Evolutionary conservation across 768 basidiomycete species (phyloP), one percentile per base, ranked within the genome.

Genomic region (Russula abietina): DNA sequence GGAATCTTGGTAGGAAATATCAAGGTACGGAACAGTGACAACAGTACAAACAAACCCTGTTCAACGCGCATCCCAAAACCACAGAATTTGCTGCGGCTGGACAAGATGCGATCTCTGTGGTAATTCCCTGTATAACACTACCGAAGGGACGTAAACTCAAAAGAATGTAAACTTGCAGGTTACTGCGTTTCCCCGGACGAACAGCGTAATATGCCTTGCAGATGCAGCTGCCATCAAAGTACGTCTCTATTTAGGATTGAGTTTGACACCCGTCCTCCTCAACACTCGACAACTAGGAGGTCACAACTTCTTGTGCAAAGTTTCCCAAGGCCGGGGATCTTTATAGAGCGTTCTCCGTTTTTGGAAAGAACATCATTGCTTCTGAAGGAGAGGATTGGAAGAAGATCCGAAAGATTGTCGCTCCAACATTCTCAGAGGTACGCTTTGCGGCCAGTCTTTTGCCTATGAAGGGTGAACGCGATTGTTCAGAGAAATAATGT

Each of bases 311-410:
- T 26, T 75, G 82, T 14, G 72, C 77, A 10, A 78, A 80, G 14
- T 88, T 86, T 65, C 81, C 83, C 0, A 88, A 88, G 67, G 80
- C 83, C 9, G 68, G 81, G 0, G 65, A 78, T 5, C 68, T 75
- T 30, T 87, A 87, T 65, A 64, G 51, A 1, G 64, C 75, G 17
- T 71, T 88, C 17, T 61, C 72, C 0, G 75, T 83, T 60, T 88
- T 80, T 68, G 86, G 87, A 7, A 69, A 69, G 7, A 89, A 88
- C 65, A 83, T 88, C 50, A 78, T 88, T n/a, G 79, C 78, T 2
- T 81, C 83, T 0, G 86, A 88, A 67, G 83, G 81, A 26, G 80
- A 83, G 4, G 77, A 82, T 62, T 88, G 86, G 86, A 85, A 85
- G 70, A 79, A 79, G 33, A 85, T 84, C 65, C 73, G 85, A 51